Evolutionary conservation across 306 rosid species (phyloP), one percentile per base, ranked within the genome.

Genomic region (Gastrolobium bilobum): DNA sequence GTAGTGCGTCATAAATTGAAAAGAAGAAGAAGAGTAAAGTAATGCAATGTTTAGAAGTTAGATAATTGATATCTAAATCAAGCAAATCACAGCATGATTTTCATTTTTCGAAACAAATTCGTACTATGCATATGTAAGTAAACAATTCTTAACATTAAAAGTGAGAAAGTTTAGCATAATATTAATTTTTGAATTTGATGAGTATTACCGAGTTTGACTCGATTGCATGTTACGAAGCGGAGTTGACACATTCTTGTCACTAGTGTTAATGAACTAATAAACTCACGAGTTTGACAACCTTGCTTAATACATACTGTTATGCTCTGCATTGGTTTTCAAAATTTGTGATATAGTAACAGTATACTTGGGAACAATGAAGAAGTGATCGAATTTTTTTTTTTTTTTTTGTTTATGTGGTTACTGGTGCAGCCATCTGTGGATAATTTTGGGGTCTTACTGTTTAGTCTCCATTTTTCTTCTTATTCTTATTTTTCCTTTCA

Each of bases 131-230:
- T 42, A 20, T 7, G 10, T 11, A 4, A 14, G 10, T 10, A 11
- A 13, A 43, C 11, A 13, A 13, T 29, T 68, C 26, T n/a, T 29
- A 46, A 5, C 48, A 34, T 46, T n/a, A 33, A 34, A 48, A 47
- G 1, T 51, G 75, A 26, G 63, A 4, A 63, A 64, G 54, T 65
- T 39, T 46, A 40, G 67, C 9, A 8, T 29, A 39, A 64, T 64
- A 10, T 76, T 50, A 39, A 29, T 29, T 0, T 52, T 65, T 40
- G 34, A 76, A 40, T 54, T 42, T 66, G 37, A 40, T 66, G 11
- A n/a, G 57, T 5, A n/a, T 29, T 3, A n/a, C 11, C 1, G 5
- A 29, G 73, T 64, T 64, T 63, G 52, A 11, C 52, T 76, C 39
- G 31, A 48, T 11, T 62, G 14, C 31, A 9, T 6, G 38, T 9